These are phyloP conservation scores for Lojkania enalia DNA, from an alignment of 2,329 filamentous ascomycete genomes.

Conservation along the genomic window DNA sequence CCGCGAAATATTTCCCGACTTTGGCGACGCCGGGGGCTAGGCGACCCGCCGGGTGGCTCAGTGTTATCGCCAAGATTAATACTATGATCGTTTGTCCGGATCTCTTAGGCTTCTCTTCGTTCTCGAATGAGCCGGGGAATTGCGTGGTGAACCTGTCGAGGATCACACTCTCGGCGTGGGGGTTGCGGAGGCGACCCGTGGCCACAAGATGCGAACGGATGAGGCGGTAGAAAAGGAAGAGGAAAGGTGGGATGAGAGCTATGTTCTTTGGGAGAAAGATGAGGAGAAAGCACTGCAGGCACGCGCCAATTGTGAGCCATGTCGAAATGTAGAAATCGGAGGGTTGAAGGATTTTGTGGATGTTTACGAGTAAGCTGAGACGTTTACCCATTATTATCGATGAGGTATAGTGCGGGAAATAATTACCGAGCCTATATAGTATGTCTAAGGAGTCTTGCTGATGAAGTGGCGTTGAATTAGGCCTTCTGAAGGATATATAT, in stretches of 20 bases:
- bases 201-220: slow-evolving; percentile 12
- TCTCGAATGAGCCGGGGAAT: slow-evolving; percentile 5
- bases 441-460: too few species aligned
- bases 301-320: slow-evolving; percentile 15
- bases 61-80: slow-evolving; percentile 13
- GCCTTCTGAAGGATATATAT: too few species aligned
- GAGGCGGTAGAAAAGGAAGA: slow-evolving; percentile 9
- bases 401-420: too few species aligned
- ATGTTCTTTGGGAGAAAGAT: slow-evolving; percentile 11
- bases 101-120: slow-evolving; percentile 1
- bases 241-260: slow-evolving; percentile 10
- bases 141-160: slow-evolving; percentile 8
- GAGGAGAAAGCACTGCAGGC: slow-evolving; percentile 9
- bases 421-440: too few species aligned
- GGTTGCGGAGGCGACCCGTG: slow-evolving; percentile 11
- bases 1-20: slow-evolving; percentile 9
- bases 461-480: too few species aligned
- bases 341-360: slow-evolving; percentile 1
- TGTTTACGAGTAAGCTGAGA: too few species aligned
- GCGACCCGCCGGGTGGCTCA: slow-evolving; percentile 13
- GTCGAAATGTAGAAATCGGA: slow-evolving; percentile 15
- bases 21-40: slow-evolving; percentile 10
- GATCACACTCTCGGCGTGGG: slow-evolving; percentile 2
- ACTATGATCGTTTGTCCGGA: slow-evolving; percentile 11
- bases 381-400: too few species aligned